phyloP scores from a whole-genome alignment of 2,329 filamentous ascomycete species.

The Colletotrichum ledebouriae region DNA sequence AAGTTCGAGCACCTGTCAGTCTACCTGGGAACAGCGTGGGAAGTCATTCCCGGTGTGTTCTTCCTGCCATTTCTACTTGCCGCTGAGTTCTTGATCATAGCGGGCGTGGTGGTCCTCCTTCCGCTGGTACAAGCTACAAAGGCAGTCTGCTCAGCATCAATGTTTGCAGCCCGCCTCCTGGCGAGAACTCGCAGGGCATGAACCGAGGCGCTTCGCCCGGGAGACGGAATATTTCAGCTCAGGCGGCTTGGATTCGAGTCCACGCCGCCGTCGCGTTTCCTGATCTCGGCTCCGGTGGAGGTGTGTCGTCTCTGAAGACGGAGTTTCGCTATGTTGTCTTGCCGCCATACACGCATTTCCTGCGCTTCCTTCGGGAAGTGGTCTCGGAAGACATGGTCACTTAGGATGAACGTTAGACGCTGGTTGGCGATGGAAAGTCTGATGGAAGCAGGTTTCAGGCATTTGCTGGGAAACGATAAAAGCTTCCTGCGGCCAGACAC shows the following conservation, averaged over 20 bases:
- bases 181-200: not conserved
- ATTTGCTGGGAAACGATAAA: too few species aligned
- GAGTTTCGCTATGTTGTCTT: too few species aligned
- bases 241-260: not conserved
- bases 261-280: not conserved
- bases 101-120: not conserved
- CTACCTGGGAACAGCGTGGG: not conserved
- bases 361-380: too few species aligned
- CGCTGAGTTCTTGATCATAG: not conserved
- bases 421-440: too few species aligned
- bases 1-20: not conserved
- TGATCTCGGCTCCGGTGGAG: too few species aligned
- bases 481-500: too few species aligned
- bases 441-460: too few species aligned
- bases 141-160: not conserved
- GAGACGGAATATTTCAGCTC: not conserved
- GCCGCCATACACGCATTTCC: too few species aligned
- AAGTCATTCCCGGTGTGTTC: not conserved
- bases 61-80: not conserved
- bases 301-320: too few species aligned
- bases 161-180: not conserved
- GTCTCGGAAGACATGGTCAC: too few species aligned
- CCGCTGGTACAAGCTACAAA: not conserved
- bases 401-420: too few species aligned
- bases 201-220: accelerated